Base-by-base conservation (phyloP, 2,329 filamentous ascomycete species). In the Colletotrichum sansevieriae region DNA sequence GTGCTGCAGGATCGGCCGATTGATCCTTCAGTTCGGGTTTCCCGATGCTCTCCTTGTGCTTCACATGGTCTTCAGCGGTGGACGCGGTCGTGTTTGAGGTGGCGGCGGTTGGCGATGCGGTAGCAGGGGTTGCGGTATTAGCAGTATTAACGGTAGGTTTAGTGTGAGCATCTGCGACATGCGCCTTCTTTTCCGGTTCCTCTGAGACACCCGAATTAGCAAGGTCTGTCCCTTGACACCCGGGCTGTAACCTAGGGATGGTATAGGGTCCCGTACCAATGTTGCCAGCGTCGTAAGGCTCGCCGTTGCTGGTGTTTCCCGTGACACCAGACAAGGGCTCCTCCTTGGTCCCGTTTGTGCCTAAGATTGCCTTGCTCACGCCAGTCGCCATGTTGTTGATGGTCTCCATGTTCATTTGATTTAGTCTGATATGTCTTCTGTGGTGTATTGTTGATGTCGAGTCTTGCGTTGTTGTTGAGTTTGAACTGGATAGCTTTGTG, bases 221-320 rank as follows among this genome's bases (percentile, higher is more conserved):
- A 57, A 35, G 11, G 3, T 29, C 6, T 4, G 4, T 13, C 15
- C 11, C 15, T 9, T 9, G 3, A 39, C 1, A 39, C 11, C 10
- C 13, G n/a, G 22, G n/a, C 13, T n/a, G 49, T 18, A 37, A 6
- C 3, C 35, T 8, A 13, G 41, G 29, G 13, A 47, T 35, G 22
- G 25, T 8, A 18, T 5, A 15, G 3, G 18, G 15, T 10, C 20
- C 25, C 75, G 47, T 86, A 82, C 88, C 85, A n/a, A 87, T 80
- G 77, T 96, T 96, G 56, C 93, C 93, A 66, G 89, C 88, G 76
- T 96, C 93, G 74, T 90, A 97, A 0, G 93, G 93, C 77, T 95
- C 90, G 12, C 87, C 88, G 49, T 84, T 84, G 25, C 85, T 85
- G 4, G 92, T 91, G 76, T 91, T 82, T 44, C 93, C 93, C 65